Evolutionary conservation across 352 stramenopile genomes (phyloP), one percentile per base, ranked within the genome.

Genomic region (Globisporangium recalcitrans): DNA sequence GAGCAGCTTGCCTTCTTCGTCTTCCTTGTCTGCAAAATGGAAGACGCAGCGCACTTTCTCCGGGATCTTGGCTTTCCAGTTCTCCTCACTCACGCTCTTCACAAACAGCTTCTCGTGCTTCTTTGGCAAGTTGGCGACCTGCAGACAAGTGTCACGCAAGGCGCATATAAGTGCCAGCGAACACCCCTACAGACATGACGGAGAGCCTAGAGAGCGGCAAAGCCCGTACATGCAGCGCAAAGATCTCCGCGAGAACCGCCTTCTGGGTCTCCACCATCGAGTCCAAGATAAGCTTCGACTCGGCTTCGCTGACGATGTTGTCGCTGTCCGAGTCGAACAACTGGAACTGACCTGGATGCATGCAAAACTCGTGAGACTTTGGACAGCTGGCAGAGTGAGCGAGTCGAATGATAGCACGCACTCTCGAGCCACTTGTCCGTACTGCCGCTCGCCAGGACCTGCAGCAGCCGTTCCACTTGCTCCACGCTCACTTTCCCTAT

Each of bases 21-120:
- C 75, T 49, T 82, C 59, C 52, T 87, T 88, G 54, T 81, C 70
- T 26, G 79, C 74, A 60, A 85, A 91, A 65, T 88, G 75, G 65
- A 83, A 91, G 26, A 88, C 73, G 60, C 82, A 91, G 55, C 82
- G 82, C 51, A 85, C 68, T 66, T 91, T 91, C 65, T 91, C 82
- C 4, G 79, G 74, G 29, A 91, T 74, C 69, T 91, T 89, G 26
- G 77, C 72, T 48, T 80, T 88, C 69, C 75, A 91, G 49, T 89
- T 73, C 48, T 80, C 77, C 65, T 89, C 82, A 7, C 55, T 69
- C 49, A 89, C 38, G 47, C 73, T 82, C 52, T 73, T 77, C 13
- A 63, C 60, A 42, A 91, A 68, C 13, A 77, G 42, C 52, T 88
- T 88, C 31, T 74, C 63, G 60, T 75, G 72, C 51, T 86, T 89